Conservation (phyloP, 768 basidiomycete genomes). For the Nevesoporus exiguus region DNA sequence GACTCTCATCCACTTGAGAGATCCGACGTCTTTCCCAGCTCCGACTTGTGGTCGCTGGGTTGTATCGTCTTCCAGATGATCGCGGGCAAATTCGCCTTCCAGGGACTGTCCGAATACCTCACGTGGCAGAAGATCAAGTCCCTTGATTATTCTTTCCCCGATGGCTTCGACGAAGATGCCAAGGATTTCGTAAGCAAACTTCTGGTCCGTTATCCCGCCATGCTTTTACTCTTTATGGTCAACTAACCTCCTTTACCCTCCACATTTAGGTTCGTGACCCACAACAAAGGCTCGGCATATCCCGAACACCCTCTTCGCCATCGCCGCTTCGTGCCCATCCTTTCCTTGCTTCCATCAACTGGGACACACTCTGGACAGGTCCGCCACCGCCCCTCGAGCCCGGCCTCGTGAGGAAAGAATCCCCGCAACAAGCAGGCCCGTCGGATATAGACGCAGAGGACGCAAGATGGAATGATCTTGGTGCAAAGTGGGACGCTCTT, state of each 20-base stretch:
- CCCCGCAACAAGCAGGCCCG: conserved; percentile 10
- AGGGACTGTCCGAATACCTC: conserved; percentile 86
- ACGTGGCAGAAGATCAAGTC: conserved; percentile 94
- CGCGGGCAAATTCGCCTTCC: conserved; percentile 87
- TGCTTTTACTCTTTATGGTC: background rate
- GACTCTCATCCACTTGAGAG: background rate
- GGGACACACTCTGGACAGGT: conserved; percentile 66
- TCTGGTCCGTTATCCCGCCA: conserved; percentile 45
- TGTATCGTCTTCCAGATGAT: conserved; percentile 95
- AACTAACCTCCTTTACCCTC: background rate
- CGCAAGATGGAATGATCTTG: conserved; percentile 49
- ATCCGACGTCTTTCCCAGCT: conserved; percentile 42
- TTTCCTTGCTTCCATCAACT: conserved; percentile 58
- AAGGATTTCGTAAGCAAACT: conserved; percentile 76
- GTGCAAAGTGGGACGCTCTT: conserved; percentile 52
- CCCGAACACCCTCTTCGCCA: conserved; percentile 37
- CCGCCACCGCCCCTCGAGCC: conserved; percentile 54
- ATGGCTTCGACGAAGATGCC: conserved; percentile 78
- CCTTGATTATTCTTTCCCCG: conserved; percentile 83
- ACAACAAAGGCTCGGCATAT: conserved; percentile 54
- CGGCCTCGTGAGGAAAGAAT: conserved; percentile 53
- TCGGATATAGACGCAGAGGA: conserved; percentile 30
- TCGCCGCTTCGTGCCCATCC: conserved; percentile 53
- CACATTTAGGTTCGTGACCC: conserved; percentile 56
- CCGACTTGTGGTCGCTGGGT: conserved; percentile 94